Conservation (phyloP, 495 filamentous ascomycete genomes). For the Clohesyomyces aquaticus region DNA sequence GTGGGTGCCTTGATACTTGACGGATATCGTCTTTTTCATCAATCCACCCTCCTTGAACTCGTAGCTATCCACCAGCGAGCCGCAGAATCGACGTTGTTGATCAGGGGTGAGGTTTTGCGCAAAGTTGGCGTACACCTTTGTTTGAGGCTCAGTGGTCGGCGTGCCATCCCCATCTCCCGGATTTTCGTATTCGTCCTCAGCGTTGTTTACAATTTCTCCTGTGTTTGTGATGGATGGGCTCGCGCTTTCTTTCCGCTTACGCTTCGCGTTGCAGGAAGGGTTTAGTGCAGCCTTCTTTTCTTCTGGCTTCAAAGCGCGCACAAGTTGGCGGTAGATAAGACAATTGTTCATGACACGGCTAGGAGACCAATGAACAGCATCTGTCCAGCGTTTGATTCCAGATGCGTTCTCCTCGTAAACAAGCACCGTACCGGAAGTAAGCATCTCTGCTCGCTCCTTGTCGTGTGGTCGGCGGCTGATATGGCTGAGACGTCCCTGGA, state of each 20-base stretch:
- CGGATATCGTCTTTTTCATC: constrained; percentile 90
- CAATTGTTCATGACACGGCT: constrained; percentile 88
- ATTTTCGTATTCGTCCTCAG: constrained; percentile 40
- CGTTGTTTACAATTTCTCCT: constrained; percentile 27
- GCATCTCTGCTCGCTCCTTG: constrained; percentile 70
- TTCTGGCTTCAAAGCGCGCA: constrained; percentile 78
- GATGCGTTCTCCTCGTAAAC: constrained; percentile 89
- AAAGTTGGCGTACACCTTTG: constrained; percentile 35
- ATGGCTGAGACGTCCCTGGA: constrained; percentile 69
- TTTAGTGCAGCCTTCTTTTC: constrained; percentile 90
- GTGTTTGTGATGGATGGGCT: constrained; percentile 35
- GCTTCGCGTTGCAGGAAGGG: constrained; percentile 42
- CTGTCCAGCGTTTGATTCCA: constrained; percentile 92
- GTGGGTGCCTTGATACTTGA: constrained; percentile 66
- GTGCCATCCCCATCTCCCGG: constrained; percentile 32
- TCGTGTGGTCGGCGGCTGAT: constrained; percentile 85
- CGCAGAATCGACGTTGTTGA: constrained; percentile 66
- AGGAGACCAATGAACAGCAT: constrained; percentile 86
- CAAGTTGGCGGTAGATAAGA: constrained; percentile 84
- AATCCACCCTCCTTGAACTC: constrained; percentile 82
- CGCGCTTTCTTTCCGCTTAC: constrained; percentile 32
- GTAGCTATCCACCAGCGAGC: constrained; percentile 84
- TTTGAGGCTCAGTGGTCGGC: constrained; percentile 21
- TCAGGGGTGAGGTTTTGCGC: constrained; percentile 39
- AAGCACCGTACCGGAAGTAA: constrained; percentile 82